Percentiles rank a stretch among this genome's conserved stretches.
These are phyloP conservation scores for Podospora tetraspora DNA, from an alignment of 495 filamentous ascomycete genomes.

Conservation along the genomic window DNA sequence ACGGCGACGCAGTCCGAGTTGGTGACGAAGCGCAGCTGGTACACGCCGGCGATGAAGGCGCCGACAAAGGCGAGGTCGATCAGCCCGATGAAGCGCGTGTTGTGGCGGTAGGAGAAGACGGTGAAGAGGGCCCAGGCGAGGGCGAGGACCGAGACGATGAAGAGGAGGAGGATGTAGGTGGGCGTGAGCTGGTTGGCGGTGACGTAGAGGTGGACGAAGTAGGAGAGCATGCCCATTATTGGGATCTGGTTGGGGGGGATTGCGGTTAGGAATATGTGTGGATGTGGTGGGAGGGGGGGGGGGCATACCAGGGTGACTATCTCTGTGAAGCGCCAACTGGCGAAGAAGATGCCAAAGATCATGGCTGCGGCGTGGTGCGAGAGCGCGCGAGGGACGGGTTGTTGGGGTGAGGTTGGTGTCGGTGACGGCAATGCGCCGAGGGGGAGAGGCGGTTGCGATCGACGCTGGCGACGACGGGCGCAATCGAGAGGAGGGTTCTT, in stretches of 20 bases:
- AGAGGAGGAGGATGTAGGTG: slow-evolving; percentile 75
- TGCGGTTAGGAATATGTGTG: slow-evolving; percentile 13
- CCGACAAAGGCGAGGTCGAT: slow-evolving; percentile 78
- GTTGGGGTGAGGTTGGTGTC: neutral
- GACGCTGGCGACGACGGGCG: neutral
- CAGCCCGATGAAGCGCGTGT: slow-evolving; percentile 69
- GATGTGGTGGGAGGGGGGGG: neutral
- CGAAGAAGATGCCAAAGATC: slow-evolving; percentile 75
- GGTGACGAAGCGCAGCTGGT: slow-evolving; percentile 65
- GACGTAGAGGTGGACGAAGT: slow-evolving; percentile 73
- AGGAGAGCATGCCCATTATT: slow-evolving; percentile 82
- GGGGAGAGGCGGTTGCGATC: neutral
- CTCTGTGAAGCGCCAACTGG: slow-evolving; percentile 75
- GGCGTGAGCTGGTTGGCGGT: slow-evolving; percentile 69
- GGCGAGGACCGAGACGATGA: slow-evolving; percentile 80
- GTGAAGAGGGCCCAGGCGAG: slow-evolving; percentile 77
- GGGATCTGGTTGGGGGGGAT: slow-evolving; percentile 55
- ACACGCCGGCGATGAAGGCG: slow-evolving; percentile 75
- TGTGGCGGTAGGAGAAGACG: slow-evolving; percentile 68
- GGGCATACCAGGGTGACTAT: slow-evolving; percentile 64
- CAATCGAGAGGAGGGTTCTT: neutral
- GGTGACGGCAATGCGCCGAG: neutral
- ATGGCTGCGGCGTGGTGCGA: slow-evolving; percentile 43
- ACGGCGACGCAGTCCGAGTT: slow-evolving; percentile 59
- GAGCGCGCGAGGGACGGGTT: neutral